Percentiles rank a stretch among this genome's conserved stretches.
These are phyloP conservation scores for Posidonia oceanica DNA, from an alignment of 116 monocot genomes.

Conservation along the genomic window DNA sequence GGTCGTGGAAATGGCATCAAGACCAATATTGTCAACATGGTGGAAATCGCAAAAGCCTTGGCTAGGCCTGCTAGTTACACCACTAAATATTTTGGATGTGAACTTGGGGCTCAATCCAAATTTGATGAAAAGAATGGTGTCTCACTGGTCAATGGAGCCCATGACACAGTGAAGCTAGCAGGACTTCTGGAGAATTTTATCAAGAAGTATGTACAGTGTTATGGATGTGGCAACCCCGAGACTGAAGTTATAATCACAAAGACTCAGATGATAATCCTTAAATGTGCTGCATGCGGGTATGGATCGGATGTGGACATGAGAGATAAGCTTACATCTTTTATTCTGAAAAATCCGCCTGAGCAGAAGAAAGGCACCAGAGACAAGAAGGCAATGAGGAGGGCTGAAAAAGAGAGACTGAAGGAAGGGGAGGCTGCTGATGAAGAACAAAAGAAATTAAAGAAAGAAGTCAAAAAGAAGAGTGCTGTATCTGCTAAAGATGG, in stretches of 20 bases:
- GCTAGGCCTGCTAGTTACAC: conserved; percentile 29
- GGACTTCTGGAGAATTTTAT: conserved; percentile 28
- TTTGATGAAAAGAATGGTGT: conserved; percentile 34
- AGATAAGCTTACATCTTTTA: conserved; percentile 28
- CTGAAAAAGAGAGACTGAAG: conserved; percentile 28
- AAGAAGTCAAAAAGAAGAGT: conserved; percentile 21
- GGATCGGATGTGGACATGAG: conserved; percentile 27
- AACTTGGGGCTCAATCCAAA: conserved; percentile 33
- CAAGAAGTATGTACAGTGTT: conserved; percentile 36
- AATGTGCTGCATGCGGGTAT: conserved; percentile 30
- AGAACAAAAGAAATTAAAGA: conserved; percentile 29
- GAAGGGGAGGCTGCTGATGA: conserved; percentile 34
- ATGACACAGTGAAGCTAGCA: conserved; percentile 26
- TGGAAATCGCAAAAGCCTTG: conserved; percentile 34
- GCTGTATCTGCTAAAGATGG: conserved; percentile 14
- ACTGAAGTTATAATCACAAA: conserved; percentile 27
- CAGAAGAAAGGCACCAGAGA: conserved; percentile 19
- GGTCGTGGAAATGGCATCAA: conserved; percentile 39
- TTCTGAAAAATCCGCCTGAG: conserved; percentile 28
- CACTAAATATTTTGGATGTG: conserved; percentile 36
- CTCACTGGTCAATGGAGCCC: conserved; percentile 30
- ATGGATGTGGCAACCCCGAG: conserved; percentile 37
- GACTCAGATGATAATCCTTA: conserved; percentile 20
- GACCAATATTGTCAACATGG: conserved; percentile 35
- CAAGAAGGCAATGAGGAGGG: conserved; percentile 31